Conservation (phyloP, 2,329 filamentous ascomycete genomes). For the Phaeomoniella chlamydospora region DNA sequence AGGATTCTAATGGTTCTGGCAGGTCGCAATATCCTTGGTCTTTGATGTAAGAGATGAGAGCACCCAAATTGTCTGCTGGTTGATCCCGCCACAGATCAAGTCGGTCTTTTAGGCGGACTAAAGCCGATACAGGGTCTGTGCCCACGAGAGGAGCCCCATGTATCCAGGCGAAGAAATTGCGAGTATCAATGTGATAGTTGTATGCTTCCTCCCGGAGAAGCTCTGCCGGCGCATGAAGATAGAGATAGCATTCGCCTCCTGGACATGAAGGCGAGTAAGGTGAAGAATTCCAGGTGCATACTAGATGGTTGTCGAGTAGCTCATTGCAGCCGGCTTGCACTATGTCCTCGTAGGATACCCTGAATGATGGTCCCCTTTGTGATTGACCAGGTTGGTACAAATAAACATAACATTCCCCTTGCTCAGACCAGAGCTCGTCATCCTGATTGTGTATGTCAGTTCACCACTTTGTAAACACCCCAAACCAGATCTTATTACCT, state of each 20-base stretch:
- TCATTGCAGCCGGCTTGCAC: slow-evolving; percentile 40
- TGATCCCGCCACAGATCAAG: slow-evolving; percentile 3
- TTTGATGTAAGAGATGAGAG: slow-evolving; percentile 2
- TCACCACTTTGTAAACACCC: background rate
- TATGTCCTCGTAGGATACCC: slow-evolving; percentile 46
- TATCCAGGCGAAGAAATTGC: slow-evolving; percentile 65
- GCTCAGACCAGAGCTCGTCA: slow-evolving; percentile 51
- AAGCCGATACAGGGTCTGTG: slow-evolving; percentile 12
- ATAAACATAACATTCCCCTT: slow-evolving; percentile 57
- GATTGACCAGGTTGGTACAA: slow-evolving; percentile 53
- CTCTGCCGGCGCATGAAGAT: slow-evolving; percentile 49
- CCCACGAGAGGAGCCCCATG: slow-evolving; percentile 54
- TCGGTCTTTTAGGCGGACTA: slow-evolving; percentile 3
- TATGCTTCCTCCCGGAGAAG: slow-evolving; percentile 40
- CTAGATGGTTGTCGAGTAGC: slow-evolving; percentile 32
- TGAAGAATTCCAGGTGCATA: slow-evolving; percentile 22
- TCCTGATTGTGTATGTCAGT: slow-evolving; percentile 39
- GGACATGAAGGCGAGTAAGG: slow-evolving; percentile 15
- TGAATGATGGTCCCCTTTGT: slow-evolving; percentile 52
- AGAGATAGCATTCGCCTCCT: slow-evolving; percentile 38
- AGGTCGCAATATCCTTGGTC: slow-evolving; percentile 2
- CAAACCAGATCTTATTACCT: slow-evolving; percentile 18
- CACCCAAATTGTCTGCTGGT: slow-evolving; percentile 1
- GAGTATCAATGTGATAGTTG: slow-evolving; percentile 51
- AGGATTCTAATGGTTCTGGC: background rate